Conservation (phyloP, 2,329 filamentous ascomycete species). For the Thermomyces lanuginosus region DNA sequence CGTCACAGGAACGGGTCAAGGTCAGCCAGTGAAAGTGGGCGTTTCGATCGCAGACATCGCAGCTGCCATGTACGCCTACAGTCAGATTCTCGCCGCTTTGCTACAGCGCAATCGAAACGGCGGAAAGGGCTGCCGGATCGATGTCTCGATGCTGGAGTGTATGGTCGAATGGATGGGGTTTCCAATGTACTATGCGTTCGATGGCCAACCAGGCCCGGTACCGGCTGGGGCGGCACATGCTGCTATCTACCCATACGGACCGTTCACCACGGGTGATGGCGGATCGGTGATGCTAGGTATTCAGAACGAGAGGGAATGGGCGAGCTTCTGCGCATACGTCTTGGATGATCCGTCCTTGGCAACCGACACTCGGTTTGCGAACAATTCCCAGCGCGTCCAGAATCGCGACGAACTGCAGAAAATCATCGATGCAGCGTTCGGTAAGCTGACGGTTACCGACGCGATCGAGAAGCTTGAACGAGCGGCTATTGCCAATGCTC, state of each 20-base stretch:
- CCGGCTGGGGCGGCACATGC: slow-evolving; percentile 38
- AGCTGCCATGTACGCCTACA: slow-evolving; percentile 37
- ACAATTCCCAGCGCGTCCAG: slow-evolving; percentile 30
- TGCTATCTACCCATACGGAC: slow-evolving; percentile 41
- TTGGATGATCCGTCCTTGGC: slow-evolving; percentile 28
- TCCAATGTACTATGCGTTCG: slow-evolving; percentile 38
- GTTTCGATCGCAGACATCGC: slow-evolving; percentile 41
- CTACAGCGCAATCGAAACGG: slow-evolving; percentile 35
- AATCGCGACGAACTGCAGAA: slow-evolving; percentile 32
- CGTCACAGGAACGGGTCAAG: slow-evolving; percentile 31
- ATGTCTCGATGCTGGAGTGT: slow-evolving; percentile 43
- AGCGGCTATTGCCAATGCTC: slow-evolving; percentile 39
- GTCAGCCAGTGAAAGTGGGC: slow-evolving; percentile 33
- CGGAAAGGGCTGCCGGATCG: slow-evolving; percentile 31
- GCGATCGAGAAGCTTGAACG: slow-evolving; percentile 30
- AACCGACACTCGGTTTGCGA: slow-evolving; percentile 32
- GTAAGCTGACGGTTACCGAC: slow-evolving; percentile 22
- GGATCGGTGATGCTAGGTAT: slow-evolving; percentile 40
- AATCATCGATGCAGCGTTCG: slow-evolving; percentile 32
- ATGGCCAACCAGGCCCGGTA: slow-evolving; percentile 28
- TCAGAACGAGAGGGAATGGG: slow-evolving; percentile 43
- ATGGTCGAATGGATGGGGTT: slow-evolving; percentile 46
- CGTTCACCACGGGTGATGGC: slow-evolving; percentile 34
- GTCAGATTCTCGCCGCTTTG: slow-evolving; percentile 35
- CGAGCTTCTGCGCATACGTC: slow-evolving; percentile 32